Percentiles rank a stretch among this genome's conserved stretches.
Evolutionary conservation across 2,329 filamentous ascomycete species (phyloP).

Genomic region (Trichoderma semiorbis): DNA sequence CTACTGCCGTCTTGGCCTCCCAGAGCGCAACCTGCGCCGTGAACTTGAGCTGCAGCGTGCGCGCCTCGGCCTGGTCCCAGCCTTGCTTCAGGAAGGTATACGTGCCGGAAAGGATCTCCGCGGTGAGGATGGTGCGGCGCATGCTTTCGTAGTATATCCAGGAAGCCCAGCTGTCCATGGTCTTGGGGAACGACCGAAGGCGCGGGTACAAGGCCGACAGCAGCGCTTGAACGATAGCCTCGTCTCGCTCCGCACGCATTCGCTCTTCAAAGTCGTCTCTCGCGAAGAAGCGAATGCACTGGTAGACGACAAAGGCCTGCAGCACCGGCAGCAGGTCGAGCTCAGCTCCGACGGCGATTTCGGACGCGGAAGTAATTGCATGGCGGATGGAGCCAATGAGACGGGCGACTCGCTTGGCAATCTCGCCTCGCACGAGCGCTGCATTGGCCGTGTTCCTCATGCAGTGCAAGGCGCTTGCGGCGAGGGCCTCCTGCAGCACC

Average conservation of each 20-base stretch:
- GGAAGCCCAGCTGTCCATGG: background rate
- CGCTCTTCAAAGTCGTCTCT: background rate
- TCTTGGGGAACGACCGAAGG: background rate
- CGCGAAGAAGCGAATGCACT: slow-evolving; percentile 12
- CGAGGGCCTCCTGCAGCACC: slow-evolving; percentile 12
- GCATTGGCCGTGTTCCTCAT: slow-evolving; percentile 14
- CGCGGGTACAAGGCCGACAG: background rate
- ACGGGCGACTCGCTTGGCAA: slow-evolving; percentile 3
- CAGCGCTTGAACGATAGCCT: background rate
- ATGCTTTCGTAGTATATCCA: slow-evolving; percentile 17
- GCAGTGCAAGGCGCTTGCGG: slow-evolving; percentile 11
- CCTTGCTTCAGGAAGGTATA: slow-evolving; percentile 15
- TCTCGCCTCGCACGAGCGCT: slow-evolving; percentile 3
- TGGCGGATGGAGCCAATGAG: background rate
- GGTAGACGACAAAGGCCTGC: slow-evolving; percentile 8
- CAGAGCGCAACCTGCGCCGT: slow-evolving; percentile 17
- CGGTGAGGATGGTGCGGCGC: slow-evolving; percentile 12
- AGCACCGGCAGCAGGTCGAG: slow-evolving; percentile 1
- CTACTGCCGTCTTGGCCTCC: slow-evolving; percentile 11
- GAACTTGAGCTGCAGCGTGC: slow-evolving; percentile 10
- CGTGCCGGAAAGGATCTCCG: background rate
- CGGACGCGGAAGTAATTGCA: background rate
- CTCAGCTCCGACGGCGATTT: background rate
- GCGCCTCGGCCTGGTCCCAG: slow-evolving; percentile 13
- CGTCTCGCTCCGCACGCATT: slow-evolving; percentile 3